Evolutionary conservation across 139 green algal genomes (phyloP).

Genomic region (Volvox reticuliferus): DNA sequence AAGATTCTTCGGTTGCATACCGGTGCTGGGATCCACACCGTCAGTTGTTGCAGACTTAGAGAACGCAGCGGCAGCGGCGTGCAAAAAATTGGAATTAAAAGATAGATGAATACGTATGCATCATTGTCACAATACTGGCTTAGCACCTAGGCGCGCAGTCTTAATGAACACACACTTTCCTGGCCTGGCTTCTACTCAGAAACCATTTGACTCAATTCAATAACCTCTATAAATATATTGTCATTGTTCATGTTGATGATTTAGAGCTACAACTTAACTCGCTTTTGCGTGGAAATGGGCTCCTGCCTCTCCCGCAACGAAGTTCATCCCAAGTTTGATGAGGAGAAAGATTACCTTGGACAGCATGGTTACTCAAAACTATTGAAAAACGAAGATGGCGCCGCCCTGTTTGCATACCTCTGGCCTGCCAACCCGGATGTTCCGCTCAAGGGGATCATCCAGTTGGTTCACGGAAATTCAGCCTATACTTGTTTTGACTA

Average conservation of each 20-base stretch:
- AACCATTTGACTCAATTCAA: too few species aligned
- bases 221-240: not conserved
- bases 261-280: not conserved
- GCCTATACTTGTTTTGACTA: slow-evolving; percentile 35
- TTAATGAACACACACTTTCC: too few species aligned
- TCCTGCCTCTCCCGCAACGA: slow-evolving; percentile 2
- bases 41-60: too few species aligned
- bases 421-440: slow-evolving; percentile 8
- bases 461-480: slow-evolving; percentile 25
- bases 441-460: slow-evolving; percentile 34
- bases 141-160: too few species aligned
- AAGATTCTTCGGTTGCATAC: too few species aligned
- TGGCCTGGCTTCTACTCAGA: too few species aligned
- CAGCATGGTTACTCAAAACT: not conserved
- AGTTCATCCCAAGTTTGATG: slow-evolving; percentile 8
- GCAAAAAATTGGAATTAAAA: too few species aligned
- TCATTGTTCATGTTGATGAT: slow-evolving; percentile 19
- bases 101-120: too few species aligned
- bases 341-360: slow-evolving; percentile 9
- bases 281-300: slow-evolving; percentile 7
- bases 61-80: too few species aligned
- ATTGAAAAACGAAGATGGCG: not conserved
- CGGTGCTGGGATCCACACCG: too few species aligned
- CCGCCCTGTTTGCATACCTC: slow-evolving; percentile 20
- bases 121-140: too few species aligned